Evolutionary conservation across 1,139 yeast species (phyloP), one percentile per base, ranked within the genome.

Genomic region (Zygotorulaspora mrakii): DNA sequence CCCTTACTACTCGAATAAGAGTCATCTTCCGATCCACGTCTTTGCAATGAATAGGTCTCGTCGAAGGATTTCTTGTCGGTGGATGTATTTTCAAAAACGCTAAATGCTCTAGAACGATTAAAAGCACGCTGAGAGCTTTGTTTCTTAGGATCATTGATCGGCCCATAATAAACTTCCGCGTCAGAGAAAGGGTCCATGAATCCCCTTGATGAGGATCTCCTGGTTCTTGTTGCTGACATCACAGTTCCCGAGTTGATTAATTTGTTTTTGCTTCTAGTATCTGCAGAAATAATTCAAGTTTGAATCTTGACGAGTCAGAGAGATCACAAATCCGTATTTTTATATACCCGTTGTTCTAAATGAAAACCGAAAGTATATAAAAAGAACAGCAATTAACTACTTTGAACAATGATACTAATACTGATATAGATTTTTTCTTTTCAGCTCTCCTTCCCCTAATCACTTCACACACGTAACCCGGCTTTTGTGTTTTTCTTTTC

Each of bases 21-120:
- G 43, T 78, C 86, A 58, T 84, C 95, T 43, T 77, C 74, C 0
- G 89, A 82, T 1, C 79, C 81, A 50, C 94, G 67, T 59, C 91
- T 67, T 41, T 67, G 65, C 35, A 66, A 46, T 2, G 58, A 49
- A 14, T 51, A 47, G n/a, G 45, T 48, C 12, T 48, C 45, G 14
- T 46, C 34, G 14, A 41, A 39, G 9, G 41, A 43, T 14, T 34
- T 43, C 35, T 59, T 58, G 30, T 43, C 51, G n/a, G 46, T 48
- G 2, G 62, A 53, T 2, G 48, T 51, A 42, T 54, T 59, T 31
- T 61, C 66, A 39, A 60, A 53, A 16, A 63, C 63, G 50, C 71
- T 67, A 61, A 64, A 64, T 0, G 88, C 56, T 40, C 61, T 54
- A 14, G 59, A 52, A 30, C 57, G 44, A 25, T 48, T 49, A 10